A percentile compares a stretch with the other conserved stretches of the same genome.
phyloP scores from a whole-genome alignment of 257 asterid species.

The Ilex aquifolium region DNA sequence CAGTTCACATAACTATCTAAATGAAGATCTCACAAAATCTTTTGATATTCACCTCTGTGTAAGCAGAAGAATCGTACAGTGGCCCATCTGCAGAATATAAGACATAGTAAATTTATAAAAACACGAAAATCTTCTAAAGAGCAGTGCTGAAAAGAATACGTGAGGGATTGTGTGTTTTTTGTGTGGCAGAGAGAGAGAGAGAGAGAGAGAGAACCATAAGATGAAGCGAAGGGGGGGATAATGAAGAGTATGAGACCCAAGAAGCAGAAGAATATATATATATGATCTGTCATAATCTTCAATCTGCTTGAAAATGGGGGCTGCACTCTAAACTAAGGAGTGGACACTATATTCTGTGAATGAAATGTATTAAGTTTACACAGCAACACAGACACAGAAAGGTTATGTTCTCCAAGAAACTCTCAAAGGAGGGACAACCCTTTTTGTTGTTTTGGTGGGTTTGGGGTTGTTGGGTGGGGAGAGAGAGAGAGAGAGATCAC shows the following conservation, averaged over 20 bases:
- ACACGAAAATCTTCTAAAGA: neutral
- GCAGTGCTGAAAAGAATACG: neutral
- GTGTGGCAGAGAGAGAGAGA: conserved; percentile 7
- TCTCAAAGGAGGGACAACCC: neutral
- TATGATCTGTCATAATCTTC: conserved; percentile 18
- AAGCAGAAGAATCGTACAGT: conserved; percentile 72
- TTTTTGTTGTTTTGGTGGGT: no score
- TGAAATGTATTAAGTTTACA: no score
- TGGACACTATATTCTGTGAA: no score
- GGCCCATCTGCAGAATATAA: conserved; percentile 61
- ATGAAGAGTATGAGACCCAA: conserved; percentile 10
- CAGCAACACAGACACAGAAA: no score
- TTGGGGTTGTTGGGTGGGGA: neutral
- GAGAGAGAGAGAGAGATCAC: conserved; percentile 26
- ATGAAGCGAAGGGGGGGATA: conserved; percentile 15
- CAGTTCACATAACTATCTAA: neutral
- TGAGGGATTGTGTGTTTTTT: no score
- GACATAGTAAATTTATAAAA: neutral
- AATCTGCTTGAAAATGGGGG: neutral
- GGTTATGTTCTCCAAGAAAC: no score
- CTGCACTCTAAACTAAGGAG: neutral
- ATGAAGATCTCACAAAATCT: neutral
- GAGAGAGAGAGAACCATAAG: conserved; percentile 32
- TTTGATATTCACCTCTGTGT: conserved; percentile 38
- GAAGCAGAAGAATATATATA: conserved; percentile 14